A percentile compares a stretch with the other conserved stretches of the same genome.
Conservation (phyloP, 164 flowering plant genomes). For the Amborella trichopoda region DNA sequence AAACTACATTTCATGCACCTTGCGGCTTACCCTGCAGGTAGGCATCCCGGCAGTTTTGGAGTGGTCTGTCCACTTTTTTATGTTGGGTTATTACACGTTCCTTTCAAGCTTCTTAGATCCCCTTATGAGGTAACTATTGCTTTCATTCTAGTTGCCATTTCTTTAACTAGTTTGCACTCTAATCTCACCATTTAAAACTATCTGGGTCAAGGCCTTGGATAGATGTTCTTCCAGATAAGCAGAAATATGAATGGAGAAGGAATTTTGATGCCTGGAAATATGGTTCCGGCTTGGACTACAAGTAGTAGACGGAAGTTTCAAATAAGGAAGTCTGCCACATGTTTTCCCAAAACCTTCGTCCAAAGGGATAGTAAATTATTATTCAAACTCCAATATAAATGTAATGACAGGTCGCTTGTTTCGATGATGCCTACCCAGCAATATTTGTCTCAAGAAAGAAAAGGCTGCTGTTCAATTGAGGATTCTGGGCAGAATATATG, state of each 20-base stretch:
- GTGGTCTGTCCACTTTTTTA: conserved; percentile 81
- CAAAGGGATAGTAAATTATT: too few species aligned
- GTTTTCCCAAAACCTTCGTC: too few species aligned
- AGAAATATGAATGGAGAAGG: conserved; percentile 50
- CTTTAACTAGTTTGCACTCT: not conserved
- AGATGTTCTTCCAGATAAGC: conserved; percentile 39
- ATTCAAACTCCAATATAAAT: too few species aligned
- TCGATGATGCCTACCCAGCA: too few species aligned
- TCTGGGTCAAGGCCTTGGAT: conserved; percentile 43
- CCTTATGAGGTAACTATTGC: conserved; percentile 40
- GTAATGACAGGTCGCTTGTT: too few species aligned
- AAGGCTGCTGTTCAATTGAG: too few species aligned
- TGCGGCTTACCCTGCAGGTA: conserved; percentile 33
- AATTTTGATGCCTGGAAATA: conserved; percentile 82
- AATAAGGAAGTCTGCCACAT: not conserved
- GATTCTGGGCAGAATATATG: too few species aligned
- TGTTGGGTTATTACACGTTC: conserved; percentile 78
- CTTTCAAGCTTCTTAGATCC: conserved; percentile 70
- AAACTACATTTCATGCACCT: too few species aligned
- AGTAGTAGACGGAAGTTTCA: conserved; percentile 11
- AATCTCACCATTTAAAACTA: not conserved
- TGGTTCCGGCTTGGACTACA: conserved; percentile 89
- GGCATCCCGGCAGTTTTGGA: conserved; percentile 74
- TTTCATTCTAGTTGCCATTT: not conserved
- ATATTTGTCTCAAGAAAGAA: too few species aligned